Evolutionary conservation across 2,329 filamentous ascomycete species (phyloP), one percentile per base, ranked within the genome.

Genomic region (Trichoderma arundinaceum): DNA sequence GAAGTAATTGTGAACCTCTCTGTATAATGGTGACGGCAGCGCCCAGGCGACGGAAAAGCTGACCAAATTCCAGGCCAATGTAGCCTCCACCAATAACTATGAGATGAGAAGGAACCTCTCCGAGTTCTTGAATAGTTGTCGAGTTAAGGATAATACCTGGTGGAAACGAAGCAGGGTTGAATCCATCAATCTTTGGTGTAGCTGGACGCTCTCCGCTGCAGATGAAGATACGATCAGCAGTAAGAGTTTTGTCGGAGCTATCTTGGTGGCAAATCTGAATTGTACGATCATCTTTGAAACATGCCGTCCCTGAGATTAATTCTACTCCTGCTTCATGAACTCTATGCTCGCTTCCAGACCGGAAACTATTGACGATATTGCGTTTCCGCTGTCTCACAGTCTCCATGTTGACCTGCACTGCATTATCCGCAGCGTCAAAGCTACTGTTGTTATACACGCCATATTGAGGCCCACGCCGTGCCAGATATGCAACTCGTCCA

Each of bases 21-120:
- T 85, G 81, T 3, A 85, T 64, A 51, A 86, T 72, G 1, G 80
- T 83, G 48, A 86, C 83, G 35, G 79, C 72, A 3, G 82, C 77
- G 0, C 83, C 83, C 13, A 86, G 72, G 17, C 84, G 76, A 1
- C 78, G 74, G 72, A 85, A 83, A 32, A 85, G 75, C 72, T 86
- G 83, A 2, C 78, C 83, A 67, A 85, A 86, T 69, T 86, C 83
- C 10, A 85, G 73, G 1, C 83, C 84, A 38, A 86, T 77, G 65
- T 83, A 83, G 4, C 83, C 83, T 4, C 83, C 83, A 1, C 84
- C 83, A n/a, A 86, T 67, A 1, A 86, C 78, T 41, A 85, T 72
- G 3, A 86, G 75, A 72, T 83, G 81, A 12, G 74, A 70, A 2
- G 84, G 84, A 2, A 61, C 78, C 12, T 73, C 71, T 15, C 71